Percentiles rank a stretch among this genome's conserved stretches.
Evolutionary conservation across 176 grass and related monocot species (phyloP).

Genomic region (Aegilops longissima): DNA sequence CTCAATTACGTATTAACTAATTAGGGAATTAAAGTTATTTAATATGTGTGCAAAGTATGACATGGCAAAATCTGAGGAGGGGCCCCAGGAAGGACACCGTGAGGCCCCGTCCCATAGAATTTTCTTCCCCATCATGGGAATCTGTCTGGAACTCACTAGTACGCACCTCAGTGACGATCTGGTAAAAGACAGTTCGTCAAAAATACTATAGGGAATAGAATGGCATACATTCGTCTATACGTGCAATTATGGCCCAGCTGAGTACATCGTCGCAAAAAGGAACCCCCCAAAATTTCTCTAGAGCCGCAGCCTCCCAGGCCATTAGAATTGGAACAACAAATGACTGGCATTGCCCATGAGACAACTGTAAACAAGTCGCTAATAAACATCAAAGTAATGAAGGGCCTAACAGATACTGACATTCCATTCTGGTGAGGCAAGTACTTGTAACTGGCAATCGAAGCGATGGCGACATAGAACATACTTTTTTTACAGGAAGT

Average conservation of each 20-base stretch:
- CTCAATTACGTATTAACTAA: too few relatives aligned
- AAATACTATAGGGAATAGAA: too few relatives aligned
- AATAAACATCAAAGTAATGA: background rate
- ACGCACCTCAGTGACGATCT: too few relatives aligned
- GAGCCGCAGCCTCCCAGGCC: too few relatives aligned
- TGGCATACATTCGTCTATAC: background rate
- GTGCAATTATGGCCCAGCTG: background rate
- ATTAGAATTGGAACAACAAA: background rate
- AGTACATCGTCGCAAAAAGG: background rate
- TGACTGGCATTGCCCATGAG: background rate
- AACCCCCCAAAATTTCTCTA: background rate
- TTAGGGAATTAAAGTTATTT: too few relatives aligned
- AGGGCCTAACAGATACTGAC: background rate
- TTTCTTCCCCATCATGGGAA: too few relatives aligned
- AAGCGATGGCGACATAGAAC: background rate
- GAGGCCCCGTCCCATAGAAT: too few relatives aligned
- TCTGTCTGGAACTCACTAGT: too few relatives aligned
- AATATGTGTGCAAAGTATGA: too few relatives aligned
- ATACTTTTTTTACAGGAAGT: background rate
- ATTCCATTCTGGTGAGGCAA: background rate
- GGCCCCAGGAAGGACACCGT: too few relatives aligned
- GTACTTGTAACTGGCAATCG: background rate
- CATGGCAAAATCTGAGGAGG: too few relatives aligned
- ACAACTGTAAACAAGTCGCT: background rate
- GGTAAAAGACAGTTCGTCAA: too few relatives aligned